Evolutionary conservation across 176 grass and related monocot species (phyloP).

Genomic region (Leersia perrieri): DNA sequence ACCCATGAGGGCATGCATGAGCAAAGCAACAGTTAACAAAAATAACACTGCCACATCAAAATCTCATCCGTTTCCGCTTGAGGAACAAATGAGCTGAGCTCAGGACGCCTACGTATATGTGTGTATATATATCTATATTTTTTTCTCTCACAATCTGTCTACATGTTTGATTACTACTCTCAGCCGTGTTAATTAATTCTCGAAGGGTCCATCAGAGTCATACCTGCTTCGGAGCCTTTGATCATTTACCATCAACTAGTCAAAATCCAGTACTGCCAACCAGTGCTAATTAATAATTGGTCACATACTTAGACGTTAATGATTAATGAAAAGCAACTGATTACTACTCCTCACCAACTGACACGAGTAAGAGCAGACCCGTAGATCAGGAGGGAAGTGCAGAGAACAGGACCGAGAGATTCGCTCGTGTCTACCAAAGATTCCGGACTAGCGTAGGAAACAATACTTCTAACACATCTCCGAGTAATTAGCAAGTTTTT

Average conservation of each 20-base stretch:
- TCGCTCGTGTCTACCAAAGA: background rate
- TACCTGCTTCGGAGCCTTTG: background rate
- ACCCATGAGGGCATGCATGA: too few species aligned
- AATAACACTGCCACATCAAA: background rate
- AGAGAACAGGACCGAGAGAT: background rate
- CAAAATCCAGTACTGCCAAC: background rate
- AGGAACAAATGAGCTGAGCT: background rate
- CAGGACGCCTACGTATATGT: background rate
- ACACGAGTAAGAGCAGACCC: background rate
- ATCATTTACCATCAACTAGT: background rate
- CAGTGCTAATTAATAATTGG: background rate
- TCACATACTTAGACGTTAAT: background rate
- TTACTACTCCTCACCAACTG: slow-evolving; percentile 28
- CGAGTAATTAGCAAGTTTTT: background rate
- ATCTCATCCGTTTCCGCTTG: background rate
- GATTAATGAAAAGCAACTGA: background rate
- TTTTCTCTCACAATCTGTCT: background rate
- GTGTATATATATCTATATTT: background rate
- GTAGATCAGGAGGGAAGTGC: background rate
- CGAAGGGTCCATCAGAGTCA: background rate
- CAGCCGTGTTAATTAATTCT: background rate
- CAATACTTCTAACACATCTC: background rate
- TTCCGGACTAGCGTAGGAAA: background rate
- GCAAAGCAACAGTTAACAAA: background rate
- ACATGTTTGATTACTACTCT: background rate